These are phyloP conservation scores for Petrea volubilis DNA, from an alignment of 257 asterid genomes.

Conservation along the genomic window DNA sequence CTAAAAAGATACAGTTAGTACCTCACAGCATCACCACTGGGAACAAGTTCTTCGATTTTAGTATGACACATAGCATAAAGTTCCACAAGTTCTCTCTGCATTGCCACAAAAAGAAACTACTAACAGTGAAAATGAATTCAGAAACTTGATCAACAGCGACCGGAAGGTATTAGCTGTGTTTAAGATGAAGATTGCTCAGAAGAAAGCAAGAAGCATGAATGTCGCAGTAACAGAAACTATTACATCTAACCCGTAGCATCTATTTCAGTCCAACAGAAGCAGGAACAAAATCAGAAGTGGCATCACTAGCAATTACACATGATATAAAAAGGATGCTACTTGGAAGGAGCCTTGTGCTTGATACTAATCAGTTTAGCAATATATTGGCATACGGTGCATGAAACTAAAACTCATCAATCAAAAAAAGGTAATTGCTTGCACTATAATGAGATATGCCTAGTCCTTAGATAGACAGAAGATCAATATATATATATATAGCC, in stretches of 20 bases:
- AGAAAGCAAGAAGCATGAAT: background rate
- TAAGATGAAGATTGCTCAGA: background rate
- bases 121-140: background rate
- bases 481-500: no score
- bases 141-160: conserved; percentile 11
- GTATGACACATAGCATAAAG: conserved; percentile 80
- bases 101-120: conserved; percentile 12
- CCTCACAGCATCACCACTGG: conserved; percentile 68
- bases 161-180: background rate
- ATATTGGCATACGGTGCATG: background rate
- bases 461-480: background rate
- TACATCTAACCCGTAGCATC: background rate
- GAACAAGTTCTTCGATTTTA: conserved; percentile 82
- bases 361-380: background rate
- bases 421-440: background rate
- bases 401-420: background rate
- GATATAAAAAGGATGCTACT: background rate
- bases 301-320: background rate
- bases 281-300: background rate
- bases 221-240: background rate
- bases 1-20: conserved; percentile 19
- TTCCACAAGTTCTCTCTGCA: conserved; percentile 82
- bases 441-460: background rate
- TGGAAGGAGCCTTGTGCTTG: background rate
- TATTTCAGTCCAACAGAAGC: background rate